Percentiles rank a stretch among this genome's conserved stretches.
phyloP scores from a whole-genome alignment of 352 stramenopile species.

The Pythium pectinolyticum region DNA sequence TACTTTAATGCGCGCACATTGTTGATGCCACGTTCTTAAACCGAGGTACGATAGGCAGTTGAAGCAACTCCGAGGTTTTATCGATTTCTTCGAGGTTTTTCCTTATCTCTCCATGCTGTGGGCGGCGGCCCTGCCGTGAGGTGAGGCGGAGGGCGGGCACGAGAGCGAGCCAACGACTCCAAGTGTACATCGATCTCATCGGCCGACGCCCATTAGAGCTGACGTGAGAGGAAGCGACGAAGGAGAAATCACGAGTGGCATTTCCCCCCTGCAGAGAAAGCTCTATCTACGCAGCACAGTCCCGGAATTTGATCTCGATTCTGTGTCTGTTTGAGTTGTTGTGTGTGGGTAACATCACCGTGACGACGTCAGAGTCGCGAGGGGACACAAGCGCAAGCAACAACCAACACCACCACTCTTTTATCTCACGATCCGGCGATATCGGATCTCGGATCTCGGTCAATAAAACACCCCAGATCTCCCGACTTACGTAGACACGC shows the following conservation, averaged over 20 bases:
- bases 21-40: constrained; percentile 20
- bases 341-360: constrained; percentile 20
- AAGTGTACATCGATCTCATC: no score
- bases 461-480: no score
- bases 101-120: not conserved
- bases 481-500: constrained; percentile 8
- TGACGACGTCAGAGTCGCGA: constrained; percentile 26
- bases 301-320: not conserved
- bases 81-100: constrained; percentile 20
- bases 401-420: not conserved
- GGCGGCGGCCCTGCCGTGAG: not conserved
- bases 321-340: not conserved
- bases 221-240: no score
- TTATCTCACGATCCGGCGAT: constrained; percentile 17
- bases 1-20: no score
- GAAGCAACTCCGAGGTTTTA: constrained; percentile 28
- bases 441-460: not conserved
- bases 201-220: not conserved
- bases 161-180: constrained; percentile 6
- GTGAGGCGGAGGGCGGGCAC: constrained; percentile 1
- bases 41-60: constrained; percentile 7
- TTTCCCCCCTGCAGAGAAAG: no score
- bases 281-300: not conserved
- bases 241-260: no score
- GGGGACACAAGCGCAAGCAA: constrained; percentile 35